Evolutionary conservation across 2,329 filamentous ascomycete genomes (phyloP), one percentile per base, ranked within the genome.

Genomic region (Trichoderma breve): DNA sequence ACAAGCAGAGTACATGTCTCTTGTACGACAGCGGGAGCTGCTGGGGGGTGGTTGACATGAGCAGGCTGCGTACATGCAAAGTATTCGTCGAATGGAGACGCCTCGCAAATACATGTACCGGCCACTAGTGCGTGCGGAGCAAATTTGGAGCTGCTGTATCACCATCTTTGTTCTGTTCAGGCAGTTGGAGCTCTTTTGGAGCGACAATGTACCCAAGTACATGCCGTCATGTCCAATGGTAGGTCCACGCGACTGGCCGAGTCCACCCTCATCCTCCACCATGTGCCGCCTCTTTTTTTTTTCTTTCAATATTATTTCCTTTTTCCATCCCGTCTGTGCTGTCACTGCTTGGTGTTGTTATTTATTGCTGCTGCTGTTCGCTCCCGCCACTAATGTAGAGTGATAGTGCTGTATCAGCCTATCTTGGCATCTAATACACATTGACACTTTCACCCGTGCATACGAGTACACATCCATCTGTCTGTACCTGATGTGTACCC

Each of bases 121-220:
- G 39, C 28, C 57, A 28, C 57, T 70, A 70, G 67, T 51, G 67
- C 66, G 36, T 70, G 67, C 67, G 67, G 67, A 70, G 67, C 57
- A 69, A 68, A 60, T 58, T 68, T 68, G 65, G 65, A 68, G 65
- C 65, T 68, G 65, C 65, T 47, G 65, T 68, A 60, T 68, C 65
- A 68, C 65, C 65, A 68, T 68, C 34, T 39, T 58, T 32, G 18
- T n/a, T 68, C 65, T 47, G 15, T 68, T 68, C 53, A 14, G 65
- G 65, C 36, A 60, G 65, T 60, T 68, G 65, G 65, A 68, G 43
- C 53, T 60, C 53, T 39, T 51, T 39, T 32, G 39, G 26, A 65
- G 43, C 26, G 65, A 28, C 12, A 30, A 63, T 26, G 39, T 15
- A 24, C 39, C 62, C 21, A 30, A 55, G 53, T 39, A 26, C 53